Evolutionary conservation across 164 flowering plant species (phyloP).

Genomic region (Pachysandra terminalis): DNA sequence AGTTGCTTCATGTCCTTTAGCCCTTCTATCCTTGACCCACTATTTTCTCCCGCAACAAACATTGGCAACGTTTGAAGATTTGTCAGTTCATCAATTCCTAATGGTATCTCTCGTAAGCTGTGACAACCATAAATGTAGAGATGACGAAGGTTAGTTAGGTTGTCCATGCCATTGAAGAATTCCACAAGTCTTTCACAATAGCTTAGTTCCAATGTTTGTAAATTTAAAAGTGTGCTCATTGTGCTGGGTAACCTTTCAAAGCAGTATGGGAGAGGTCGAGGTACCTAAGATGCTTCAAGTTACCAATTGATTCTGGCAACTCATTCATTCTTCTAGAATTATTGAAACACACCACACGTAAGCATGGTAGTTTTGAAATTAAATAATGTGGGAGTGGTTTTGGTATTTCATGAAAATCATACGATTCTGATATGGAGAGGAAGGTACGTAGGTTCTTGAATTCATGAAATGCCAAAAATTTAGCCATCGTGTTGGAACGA

Average conservation of each 20-base stretch:
- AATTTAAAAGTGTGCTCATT: slow-evolving; percentile 16
- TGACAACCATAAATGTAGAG: slow-evolving; percentile 8
- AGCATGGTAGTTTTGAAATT: slow-evolving; percentile 12
- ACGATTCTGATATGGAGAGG: background rate
- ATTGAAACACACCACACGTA: slow-evolving; percentile 22
- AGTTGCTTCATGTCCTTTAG: slow-evolving; percentile 17
- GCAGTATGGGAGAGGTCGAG: slow-evolving; percentile 25
- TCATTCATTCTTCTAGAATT: background rate
- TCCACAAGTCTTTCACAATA: slow-evolving; percentile 14
- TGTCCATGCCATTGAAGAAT: slow-evolving; percentile 18
- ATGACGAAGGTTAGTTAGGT: slow-evolving; percentile 21
- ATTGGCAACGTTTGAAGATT: slow-evolving; percentile 15
- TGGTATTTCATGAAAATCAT: background rate
- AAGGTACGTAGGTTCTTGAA: slow-evolving; percentile 24
- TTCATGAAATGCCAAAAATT: slow-evolving; percentile 13
- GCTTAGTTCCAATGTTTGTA: slow-evolving; percentile 27
- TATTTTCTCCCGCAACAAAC: slow-evolving; percentile 7
- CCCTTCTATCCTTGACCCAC: slow-evolving; percentile 19
- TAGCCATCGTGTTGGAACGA: background rate
- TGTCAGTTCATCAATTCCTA: slow-evolving; percentile 14
- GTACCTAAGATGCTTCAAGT: slow-evolving; percentile 25
- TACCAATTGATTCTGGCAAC: slow-evolving; percentile 18
- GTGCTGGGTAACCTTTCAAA: slow-evolving; percentile 25
- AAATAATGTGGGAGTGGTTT: slow-evolving; percentile 5
- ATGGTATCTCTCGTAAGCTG: slow-evolving; percentile 8